A percentile compares a stretch with the other conserved stretches of the same genome.
Evolutionary conservation across 1,284 basidiomycete genomes (phyloP).

Genomic region (Moesziomyces aphidis): DNA sequence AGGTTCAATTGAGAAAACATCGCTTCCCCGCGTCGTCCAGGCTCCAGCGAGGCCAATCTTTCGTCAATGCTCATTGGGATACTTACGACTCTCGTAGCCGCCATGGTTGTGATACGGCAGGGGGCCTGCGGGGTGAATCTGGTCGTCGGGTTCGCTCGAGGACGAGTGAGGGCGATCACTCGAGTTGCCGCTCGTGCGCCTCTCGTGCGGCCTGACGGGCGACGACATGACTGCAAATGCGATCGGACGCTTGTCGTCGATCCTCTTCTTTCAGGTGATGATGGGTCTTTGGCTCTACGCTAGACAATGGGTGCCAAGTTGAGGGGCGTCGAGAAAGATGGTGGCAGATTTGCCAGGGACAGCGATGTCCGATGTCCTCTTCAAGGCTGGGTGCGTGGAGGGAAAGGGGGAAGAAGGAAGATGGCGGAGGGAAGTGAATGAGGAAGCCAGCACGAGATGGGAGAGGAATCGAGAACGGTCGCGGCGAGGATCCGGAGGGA

Average conservation of each 20-base stretch:
- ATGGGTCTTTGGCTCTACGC: neutral
- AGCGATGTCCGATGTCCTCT: neutral
- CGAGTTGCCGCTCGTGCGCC: slow-evolving; percentile 28
- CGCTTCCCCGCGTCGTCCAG: too few relatives aligned
- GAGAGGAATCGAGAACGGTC: too few relatives aligned
- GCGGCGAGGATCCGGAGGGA: neutral
- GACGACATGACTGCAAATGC: slow-evolving; percentile 23
- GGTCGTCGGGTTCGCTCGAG: slow-evolving; percentile 24
- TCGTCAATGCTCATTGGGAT: neutral
- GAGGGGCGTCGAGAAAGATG: neutral
- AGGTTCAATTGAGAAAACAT: neutral
- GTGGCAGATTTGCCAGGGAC: neutral
- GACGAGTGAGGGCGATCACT: slow-evolving; percentile 32
- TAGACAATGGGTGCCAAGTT: neutral
- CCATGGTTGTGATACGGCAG: slow-evolving; percentile 26
- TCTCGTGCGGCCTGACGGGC: slow-evolving; percentile 15
- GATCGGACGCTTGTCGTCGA: neutral
- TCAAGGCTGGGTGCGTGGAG: neutral
- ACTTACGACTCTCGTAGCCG: slow-evolving; percentile 33
- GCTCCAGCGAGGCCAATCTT: neutral
- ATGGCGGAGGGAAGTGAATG: neutral
- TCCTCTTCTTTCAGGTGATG: neutral
- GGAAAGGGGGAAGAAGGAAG: neutral
- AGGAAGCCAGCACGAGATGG: too few relatives aligned
- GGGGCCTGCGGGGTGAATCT: slow-evolving; percentile 21